Conservation (phyloP, 1,284 basidiomycete species). For the Microbotryum intermedium region DNA sequence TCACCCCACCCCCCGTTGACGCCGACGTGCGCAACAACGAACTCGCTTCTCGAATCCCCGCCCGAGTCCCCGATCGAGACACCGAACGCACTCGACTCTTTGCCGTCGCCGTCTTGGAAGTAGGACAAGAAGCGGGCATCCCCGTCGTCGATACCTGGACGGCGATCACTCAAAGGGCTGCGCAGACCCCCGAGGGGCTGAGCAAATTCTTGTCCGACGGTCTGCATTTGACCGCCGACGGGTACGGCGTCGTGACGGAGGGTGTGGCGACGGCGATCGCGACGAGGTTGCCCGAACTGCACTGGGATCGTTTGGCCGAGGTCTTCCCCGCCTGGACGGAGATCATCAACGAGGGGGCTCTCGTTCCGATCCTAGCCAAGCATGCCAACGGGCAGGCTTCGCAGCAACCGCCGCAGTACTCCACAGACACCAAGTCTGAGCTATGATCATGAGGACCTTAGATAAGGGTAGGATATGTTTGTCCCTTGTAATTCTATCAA, state of each 20-base stretch:
- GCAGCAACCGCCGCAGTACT: too few species aligned
- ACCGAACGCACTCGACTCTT: constrained; percentile 58
- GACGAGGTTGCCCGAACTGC: constrained; percentile 24
- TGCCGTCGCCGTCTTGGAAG: constrained; percentile 57
- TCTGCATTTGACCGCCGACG: constrained; percentile 61
- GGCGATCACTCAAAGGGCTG: constrained; percentile 17
- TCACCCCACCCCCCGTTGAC: constrained; percentile 76
- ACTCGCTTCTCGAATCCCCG: constrained; percentile 17
- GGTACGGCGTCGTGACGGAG: constrained; percentile 51
- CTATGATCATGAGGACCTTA: too few species aligned
- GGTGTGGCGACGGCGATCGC: constrained; percentile 13
- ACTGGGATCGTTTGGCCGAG: constrained; percentile 28
- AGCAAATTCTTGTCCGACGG: constrained; percentile 50
- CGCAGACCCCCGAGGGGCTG: constrained; percentile 12
- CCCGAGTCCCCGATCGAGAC: constrained; percentile 40
- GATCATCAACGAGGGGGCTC: not conserved
- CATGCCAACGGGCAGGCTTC: too few species aligned
- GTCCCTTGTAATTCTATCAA: too few species aligned
- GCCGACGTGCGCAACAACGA: constrained; percentile 41
- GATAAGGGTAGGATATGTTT: too few species aligned
- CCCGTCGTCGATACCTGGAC: constrained; percentile 45
- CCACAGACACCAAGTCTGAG: too few species aligned
- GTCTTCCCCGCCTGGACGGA: constrained; percentile 30
- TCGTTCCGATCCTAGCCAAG: too few species aligned
- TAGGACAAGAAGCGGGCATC: constrained; percentile 51